Evolutionary conservation across 2,329 filamentous ascomycete genomes (phyloP).

Genomic region (Hypoxylon sp.): DNA sequence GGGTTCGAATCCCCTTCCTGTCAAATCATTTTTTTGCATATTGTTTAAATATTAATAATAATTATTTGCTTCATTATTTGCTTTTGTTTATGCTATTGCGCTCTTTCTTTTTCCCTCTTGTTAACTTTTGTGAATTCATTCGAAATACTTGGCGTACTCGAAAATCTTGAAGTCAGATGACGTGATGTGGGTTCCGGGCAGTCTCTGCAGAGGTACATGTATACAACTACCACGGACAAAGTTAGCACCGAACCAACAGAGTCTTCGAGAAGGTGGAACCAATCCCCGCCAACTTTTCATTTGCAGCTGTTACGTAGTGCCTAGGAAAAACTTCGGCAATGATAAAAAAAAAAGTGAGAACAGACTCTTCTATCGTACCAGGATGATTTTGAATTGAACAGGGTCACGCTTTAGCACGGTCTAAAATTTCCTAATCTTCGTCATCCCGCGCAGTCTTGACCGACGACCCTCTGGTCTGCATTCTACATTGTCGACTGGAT

Average conservation of each 20-base stretch:
- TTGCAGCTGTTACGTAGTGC: conserved; percentile 18
- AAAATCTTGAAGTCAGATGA: conserved; percentile 6
- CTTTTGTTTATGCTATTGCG: not conserved
- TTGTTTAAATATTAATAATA: not conserved
- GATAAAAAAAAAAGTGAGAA: conserved; percentile 36
- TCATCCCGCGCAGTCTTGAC: conserved; percentile 21
- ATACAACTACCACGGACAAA: not conserved
- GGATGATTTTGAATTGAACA: conserved; percentile 16
- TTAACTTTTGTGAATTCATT: not conserved
- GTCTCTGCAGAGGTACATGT: no score
- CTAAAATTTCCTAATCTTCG: conserved; percentile 31
- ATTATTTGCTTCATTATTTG: not conserved
- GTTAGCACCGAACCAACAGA: conserved; percentile 1
- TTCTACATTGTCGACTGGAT: conserved; percentile 9
- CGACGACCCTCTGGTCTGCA: conserved; percentile 22
- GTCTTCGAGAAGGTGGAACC: conserved; percentile 1
- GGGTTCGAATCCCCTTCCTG: conserved; percentile 27
- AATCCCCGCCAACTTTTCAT: not conserved
- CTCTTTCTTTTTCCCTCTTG: not conserved
- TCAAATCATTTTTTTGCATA: conserved; percentile 1
- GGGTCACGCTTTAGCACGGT: conserved; percentile 22
- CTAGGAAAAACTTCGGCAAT: conserved; percentile 41
- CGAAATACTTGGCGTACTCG: no score
- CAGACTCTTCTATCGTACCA: conserved; percentile 15
- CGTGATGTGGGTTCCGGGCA: conserved; percentile 15